Base-by-base conservation (phyloP, 257 asterid species). In the Solanum paucissectum region DNA sequence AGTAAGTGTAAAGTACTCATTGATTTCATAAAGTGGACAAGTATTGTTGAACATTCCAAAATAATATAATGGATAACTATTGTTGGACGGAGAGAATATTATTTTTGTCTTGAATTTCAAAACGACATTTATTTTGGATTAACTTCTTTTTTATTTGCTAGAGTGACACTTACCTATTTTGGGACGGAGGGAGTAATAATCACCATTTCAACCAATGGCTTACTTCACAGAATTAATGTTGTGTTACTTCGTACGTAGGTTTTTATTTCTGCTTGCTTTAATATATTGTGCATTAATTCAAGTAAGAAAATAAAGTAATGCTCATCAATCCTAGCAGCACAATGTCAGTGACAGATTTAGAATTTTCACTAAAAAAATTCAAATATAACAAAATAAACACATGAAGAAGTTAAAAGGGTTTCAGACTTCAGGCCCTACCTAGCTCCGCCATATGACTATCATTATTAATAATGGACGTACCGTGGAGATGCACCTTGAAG, bases 401-500 rank as follows among this genome's bases (percentile, higher is more conserved):
- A 60, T 3, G 1, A 23, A 60, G 12, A 60, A 60, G 5, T 4
- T 4, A 5, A 23, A 21, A 3, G 29, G 60, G 8, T 3, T 49
- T 49, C 23, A 3, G 5, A 33, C 34, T 38, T 42, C 13, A 18
- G n/a, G 21, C n/a, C 4, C 64, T 55, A 55, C 10, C 64, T 55
- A 18, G n/a, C 64, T 55, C 64, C n/a, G 10, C n/a, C 64, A 16
- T 16, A 16, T 55, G 64, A 55, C 64, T 55, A 55, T 55, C 64
- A 55, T 16, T 16, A 52, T 18, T 85, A 37, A 6, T n/a, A 71
- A 16, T 32, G 23, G 58, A 38, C 55, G n/a, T 83, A 95, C 98
- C 94, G 91, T 94, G 87, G 76, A n/a, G 60, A 83, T 83, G 81
- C 88, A 87, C 64, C 88, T 87, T 75, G 98, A 90, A 76, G 83